Conservation (phyloP, 139 green algal genomes). For the Zygnema cylindricum region DNA sequence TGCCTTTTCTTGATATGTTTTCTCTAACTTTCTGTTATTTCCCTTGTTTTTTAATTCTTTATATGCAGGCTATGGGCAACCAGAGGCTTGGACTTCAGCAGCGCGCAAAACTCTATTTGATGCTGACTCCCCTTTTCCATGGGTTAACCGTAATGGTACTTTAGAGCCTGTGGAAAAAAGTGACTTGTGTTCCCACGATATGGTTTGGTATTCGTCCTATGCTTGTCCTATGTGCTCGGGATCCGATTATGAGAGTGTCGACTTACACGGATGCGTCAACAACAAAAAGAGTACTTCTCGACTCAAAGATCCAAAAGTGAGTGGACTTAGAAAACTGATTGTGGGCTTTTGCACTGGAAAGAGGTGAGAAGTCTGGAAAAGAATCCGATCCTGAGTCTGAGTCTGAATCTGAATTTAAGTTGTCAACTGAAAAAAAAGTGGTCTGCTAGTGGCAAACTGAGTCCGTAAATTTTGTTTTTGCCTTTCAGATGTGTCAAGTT, state of each 20-base stretch:
- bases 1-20: neutral
- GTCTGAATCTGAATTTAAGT: too few species aligned
- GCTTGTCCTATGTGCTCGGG: slow-evolving; percentile 37
- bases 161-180: neutral
- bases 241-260: slow-evolving; percentile 25
- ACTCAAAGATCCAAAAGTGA: slow-evolving; percentile 32
- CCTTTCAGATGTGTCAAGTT: slow-evolving; percentile 20
- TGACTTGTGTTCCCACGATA: slow-evolving; percentile 31
- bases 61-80: slow-evolving; percentile 26
- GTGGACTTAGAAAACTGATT: too few species aligned
- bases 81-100: slow-evolving; percentile 35
- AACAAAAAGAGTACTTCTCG: slow-evolving; percentile 28
- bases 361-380: too few species aligned
- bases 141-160: neutral
- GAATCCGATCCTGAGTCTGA: too few species aligned
- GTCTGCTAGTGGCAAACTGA: too few species aligned
- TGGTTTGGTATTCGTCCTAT: slow-evolving; percentile 37
- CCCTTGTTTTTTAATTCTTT: slow-evolving; percentile 20
- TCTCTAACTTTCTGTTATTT: slow-evolving; percentile 11
- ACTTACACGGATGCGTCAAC: neutral
- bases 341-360: too few species aligned
- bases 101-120: neutral
- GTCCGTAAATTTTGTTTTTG: too few species aligned
- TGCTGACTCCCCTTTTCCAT: neutral
- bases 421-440: too few species aligned